Evolutionary conservation across 768 basidiomycete species (phyloP).

Genomic region (Hericium coralloides): DNA sequence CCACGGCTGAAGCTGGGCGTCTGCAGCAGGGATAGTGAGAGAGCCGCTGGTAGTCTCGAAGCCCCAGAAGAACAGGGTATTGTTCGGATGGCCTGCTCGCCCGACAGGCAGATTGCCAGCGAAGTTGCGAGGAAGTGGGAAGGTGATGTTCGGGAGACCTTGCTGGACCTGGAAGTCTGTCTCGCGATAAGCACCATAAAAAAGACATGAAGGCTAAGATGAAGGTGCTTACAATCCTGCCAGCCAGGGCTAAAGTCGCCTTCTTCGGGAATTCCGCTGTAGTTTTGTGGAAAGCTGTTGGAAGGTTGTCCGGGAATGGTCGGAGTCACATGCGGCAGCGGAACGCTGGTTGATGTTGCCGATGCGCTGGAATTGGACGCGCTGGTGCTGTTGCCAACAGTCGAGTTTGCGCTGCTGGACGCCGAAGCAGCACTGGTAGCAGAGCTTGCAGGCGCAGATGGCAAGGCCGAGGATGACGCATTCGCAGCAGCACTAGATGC

Average conservation of each 20-base stretch:
- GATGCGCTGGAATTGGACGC: neutral
- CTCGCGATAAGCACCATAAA: neutral
- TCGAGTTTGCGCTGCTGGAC: neutral
- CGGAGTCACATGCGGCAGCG: neutral
- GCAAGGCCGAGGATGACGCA: neutral
- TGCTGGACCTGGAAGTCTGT: slow-evolving; percentile 28
- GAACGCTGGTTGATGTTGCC: neutral
- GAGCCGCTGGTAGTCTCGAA: slow-evolving; percentile 30
- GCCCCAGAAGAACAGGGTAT: slow-evolving; percentile 33
- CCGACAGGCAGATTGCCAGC: slow-evolving; percentile 28
- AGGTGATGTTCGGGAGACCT: slow-evolving; percentile 26
- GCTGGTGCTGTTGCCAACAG: too few species aligned
- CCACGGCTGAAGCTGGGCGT: slow-evolving; percentile 24
- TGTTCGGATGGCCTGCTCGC: slow-evolving; percentile 24
- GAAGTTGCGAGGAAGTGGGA: slow-evolving; percentile 23
- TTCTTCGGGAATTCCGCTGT: neutral
- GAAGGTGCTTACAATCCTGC: slow-evolving; percentile 5
- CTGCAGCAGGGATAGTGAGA: slow-evolving; percentile 20
- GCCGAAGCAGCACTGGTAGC: neutral
- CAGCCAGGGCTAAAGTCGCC: slow-evolving; percentile 2
- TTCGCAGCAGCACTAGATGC: neutral
- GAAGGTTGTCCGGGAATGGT: neutral
- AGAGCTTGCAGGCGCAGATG: neutral
- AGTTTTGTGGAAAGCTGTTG: slow-evolving; percentile 5
- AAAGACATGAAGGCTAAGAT: too few species aligned